phyloP scores from a whole-genome alignment of 306 rosid genomes.

The Elaeagnus macrophylla region DNA sequence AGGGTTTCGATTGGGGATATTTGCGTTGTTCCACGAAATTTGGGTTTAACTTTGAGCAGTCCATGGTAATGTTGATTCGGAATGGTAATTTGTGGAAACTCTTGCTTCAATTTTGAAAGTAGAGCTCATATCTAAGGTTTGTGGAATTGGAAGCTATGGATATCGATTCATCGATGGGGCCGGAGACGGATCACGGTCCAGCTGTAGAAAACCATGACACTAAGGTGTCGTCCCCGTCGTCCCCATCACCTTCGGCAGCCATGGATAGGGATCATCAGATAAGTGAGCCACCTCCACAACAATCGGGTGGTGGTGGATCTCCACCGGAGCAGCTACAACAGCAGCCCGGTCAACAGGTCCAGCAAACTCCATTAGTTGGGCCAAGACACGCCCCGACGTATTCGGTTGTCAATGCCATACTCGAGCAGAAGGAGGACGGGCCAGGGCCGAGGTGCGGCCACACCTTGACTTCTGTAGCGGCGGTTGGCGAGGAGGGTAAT shows the following conservation, averaged over 20 bases:
- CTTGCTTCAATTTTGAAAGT: constrained; percentile 57
- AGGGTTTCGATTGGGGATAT: constrained; percentile 60
- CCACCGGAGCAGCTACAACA: constrained; percentile 33
- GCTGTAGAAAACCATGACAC: constrained; percentile 38
- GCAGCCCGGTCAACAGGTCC: constrained; percentile 41
- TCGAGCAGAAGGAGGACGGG: constrained; percentile 96
- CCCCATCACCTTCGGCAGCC: constrained; percentile 32
- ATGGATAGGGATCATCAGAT: constrained; percentile 55
- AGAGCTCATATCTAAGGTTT: constrained; percentile 42
- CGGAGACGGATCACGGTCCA: constrained; percentile 79
- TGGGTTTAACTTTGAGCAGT: constrained; percentile 23
- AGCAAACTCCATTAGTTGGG: constrained; percentile 69
- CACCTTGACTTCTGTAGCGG: constrained; percentile 90
- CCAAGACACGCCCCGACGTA: constrained; percentile 90
- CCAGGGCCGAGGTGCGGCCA: constrained; percentile 98
- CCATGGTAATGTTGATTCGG: constrained; percentile 50
- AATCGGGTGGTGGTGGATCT: constrained; percentile 44
- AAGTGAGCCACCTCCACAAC: constrained; percentile 47
- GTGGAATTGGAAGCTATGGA: constrained; percentile 78
- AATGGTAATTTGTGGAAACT: constrained; percentile 40
- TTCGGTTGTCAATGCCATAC: constrained; percentile 77
- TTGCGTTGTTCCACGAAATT: constrained; percentile 10
- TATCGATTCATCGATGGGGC: constrained; percentile 76
- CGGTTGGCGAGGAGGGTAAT: constrained; percentile 89
- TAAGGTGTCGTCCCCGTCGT: no score